Evolutionary conservation across 129 eudicot genomes (phyloP).

Genomic region (Pittosporum tobira): DNA sequence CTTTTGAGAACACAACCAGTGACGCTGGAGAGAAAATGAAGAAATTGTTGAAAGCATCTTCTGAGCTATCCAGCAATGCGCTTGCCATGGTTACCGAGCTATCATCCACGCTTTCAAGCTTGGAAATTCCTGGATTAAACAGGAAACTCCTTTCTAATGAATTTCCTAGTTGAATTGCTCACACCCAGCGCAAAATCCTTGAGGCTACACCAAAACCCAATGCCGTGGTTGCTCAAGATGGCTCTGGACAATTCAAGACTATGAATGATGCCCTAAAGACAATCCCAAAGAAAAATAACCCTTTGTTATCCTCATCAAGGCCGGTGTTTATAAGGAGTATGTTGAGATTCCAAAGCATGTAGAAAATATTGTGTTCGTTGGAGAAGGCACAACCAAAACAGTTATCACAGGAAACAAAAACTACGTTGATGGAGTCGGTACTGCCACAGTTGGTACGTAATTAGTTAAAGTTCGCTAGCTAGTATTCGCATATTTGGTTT

Average conservation of each 20-base stretch:
- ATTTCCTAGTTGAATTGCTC: neutral
- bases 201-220: slow-evolving; percentile 24
- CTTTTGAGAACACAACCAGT: slow-evolving; percentile 53
- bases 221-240: too few species aligned
- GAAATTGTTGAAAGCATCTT: slow-evolving; percentile 24
- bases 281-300: slow-evolving; percentile 23
- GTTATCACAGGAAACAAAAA: too few species aligned
- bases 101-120: neutral
- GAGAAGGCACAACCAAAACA: slow-evolving; percentile 53
- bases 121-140: neutral
- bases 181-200: slow-evolving; percentile 10
- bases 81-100: slow-evolving; percentile 41
- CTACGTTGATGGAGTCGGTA: slow-evolving; percentile 32
- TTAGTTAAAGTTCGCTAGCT: slow-evolving; percentile 50
- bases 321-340: slow-evolving; percentile 51
- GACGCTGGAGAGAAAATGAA: too few species aligned
- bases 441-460: slow-evolving; percentile 56
- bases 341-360: slow-evolving; percentile 22
- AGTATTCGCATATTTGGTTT: too few species aligned
- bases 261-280: slow-evolving; percentile 38
- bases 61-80: slow-evolving; percentile 43
- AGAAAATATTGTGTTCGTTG: slow-evolving; percentile 35
- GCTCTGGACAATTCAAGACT: too few species aligned
- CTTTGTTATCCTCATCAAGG: slow-evolving; percentile 36
- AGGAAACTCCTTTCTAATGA: slow-evolving; percentile 29